phyloP scores from a whole-genome alignment of 2,329 filamentous ascomycete species.

The Fusarium sp. region DNA sequence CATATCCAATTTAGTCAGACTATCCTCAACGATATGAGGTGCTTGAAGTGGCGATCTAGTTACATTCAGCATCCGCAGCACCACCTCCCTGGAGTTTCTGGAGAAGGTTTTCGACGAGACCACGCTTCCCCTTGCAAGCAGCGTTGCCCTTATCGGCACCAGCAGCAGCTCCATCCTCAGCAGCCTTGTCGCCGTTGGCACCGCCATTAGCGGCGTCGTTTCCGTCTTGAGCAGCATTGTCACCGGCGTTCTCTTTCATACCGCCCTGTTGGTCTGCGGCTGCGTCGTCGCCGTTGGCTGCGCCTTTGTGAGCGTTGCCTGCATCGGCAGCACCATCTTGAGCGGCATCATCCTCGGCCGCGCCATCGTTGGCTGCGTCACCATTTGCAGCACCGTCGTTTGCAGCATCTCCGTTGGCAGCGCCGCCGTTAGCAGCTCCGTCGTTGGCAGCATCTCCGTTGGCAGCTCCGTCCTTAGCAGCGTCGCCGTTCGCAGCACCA shows the following conservation, averaged over 20 bases:
- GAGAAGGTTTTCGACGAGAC: background rate
- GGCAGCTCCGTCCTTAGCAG: background rate
- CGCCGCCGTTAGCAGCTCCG: background rate
- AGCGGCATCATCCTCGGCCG: background rate
- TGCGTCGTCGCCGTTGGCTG: background rate
- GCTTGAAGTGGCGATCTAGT: background rate
- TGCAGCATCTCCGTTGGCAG: too few relatives aligned
- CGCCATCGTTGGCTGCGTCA: background rate
- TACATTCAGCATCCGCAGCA: background rate
- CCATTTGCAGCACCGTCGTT: background rate
- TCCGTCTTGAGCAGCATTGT: background rate
- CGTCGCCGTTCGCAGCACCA: background rate
- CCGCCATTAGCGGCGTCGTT: background rate
- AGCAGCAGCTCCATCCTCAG: background rate
- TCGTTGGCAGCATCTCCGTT: background rate
- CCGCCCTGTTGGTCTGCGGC: background rate
- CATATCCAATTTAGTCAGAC: background rate
- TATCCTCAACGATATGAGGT: background rate
- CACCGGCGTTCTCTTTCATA: background rate
- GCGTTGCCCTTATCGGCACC: background rate
- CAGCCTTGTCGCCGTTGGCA: background rate
- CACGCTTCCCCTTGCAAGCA: background rate
- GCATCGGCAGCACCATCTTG: background rate
- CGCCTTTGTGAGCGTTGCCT: background rate
- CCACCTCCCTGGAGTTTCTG: background rate